These are phyloP conservation scores for Berberis vulgaris DNA, from an alignment of 164 flowering plant genomes.

Conservation along the genomic window DNA sequence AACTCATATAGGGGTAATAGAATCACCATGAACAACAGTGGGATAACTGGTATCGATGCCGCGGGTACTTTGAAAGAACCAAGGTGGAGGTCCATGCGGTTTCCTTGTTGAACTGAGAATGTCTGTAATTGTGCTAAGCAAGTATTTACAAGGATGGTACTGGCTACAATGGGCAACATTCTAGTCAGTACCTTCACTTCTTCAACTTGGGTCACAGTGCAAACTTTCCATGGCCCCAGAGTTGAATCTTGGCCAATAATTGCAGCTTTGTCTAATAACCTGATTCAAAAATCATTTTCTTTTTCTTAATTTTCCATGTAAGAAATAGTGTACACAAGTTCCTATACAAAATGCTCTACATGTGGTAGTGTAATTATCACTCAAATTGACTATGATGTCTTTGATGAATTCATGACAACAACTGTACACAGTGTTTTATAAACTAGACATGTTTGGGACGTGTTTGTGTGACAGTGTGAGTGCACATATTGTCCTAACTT, in stretches of 20 bases:
- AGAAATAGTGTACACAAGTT: too few species aligned
- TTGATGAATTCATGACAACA: too few species aligned
- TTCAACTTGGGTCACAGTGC: slow-evolving; percentile 64
- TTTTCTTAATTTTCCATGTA: neutral
- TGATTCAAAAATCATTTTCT: slow-evolving; percentile 9
- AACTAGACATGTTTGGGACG: too few species aligned
- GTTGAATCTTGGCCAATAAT: slow-evolving; percentile 17
- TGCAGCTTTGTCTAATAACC: slow-evolving; percentile 62
- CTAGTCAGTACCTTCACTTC: slow-evolving; percentile 56
- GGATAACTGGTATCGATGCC: slow-evolving; percentile 53
- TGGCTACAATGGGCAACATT: slow-evolving; percentile 54
- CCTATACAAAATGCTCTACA: neutral
- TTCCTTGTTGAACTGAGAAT: slow-evolving; percentile 57
- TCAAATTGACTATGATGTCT: neutral
- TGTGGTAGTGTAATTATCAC: too few species aligned
- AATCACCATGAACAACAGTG: slow-evolving; percentile 41
- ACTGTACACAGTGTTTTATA: too few species aligned
- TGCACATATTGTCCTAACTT: too few species aligned
- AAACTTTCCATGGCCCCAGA: slow-evolving; percentile 30
- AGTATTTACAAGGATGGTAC: slow-evolving; percentile 62
- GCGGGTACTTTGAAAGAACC: slow-evolving; percentile 38
- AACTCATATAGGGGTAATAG: slow-evolving; percentile 55
- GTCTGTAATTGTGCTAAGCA: slow-evolving; percentile 68
- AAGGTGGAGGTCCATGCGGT: slow-evolving; percentile 27
- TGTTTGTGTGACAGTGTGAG: too few species aligned